Base-by-base conservation (phyloP, 352 stramenopile genomes). In the Globisporangium cylindrosporum region DNA sequence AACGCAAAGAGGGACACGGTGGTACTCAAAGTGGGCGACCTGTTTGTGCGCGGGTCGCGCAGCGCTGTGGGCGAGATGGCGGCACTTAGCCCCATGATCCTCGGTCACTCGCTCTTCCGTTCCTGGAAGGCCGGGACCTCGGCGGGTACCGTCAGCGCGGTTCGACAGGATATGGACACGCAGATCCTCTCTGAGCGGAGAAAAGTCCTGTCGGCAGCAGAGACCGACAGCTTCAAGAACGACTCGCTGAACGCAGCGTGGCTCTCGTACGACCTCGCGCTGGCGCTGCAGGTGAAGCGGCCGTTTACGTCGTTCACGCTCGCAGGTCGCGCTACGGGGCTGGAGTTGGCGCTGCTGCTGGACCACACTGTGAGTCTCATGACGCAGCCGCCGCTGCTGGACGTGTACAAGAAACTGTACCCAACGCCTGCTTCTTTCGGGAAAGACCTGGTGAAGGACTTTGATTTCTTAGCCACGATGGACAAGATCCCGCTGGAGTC, bases 41-140 rank as follows among this genome's bases (percentile, higher is more conserved):
- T 36, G 24, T 58, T 58, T 22, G 25, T 58, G 22, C 53, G 53
- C 10, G 15, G 53, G 24, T 58, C 53, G 10, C 53, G 53, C 0
- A 25, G 53, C 9, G 12, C 5, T 7, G 53, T 36, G 53, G 53
- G 24, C 24, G 53, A 58, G 14, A 29, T 58, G 53, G 53, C 4
- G 53, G 24, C 53, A 14, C 53, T 58, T 25, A 58, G 53, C 53
- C 53, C 53, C 24, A 58, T 58, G 53, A 29, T 58, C 53, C 5
- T 58, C 53, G 53, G 25, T 3, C 53, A 25, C 53, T 58, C 53
- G 0, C 18, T 58, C 53, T 58, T 58, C 5, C 15, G 29, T 3
- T 58, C 53, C 53, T 58, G 53, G 53, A 58, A 58, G 24, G 14
- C 25, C 29, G 25, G 43, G 43, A 51, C 43, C 18, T 51, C 43